These are phyloP conservation scores for Vigna trinervia DNA, from an alignment of 306 rosid genomes.

Conservation along the genomic window DNA sequence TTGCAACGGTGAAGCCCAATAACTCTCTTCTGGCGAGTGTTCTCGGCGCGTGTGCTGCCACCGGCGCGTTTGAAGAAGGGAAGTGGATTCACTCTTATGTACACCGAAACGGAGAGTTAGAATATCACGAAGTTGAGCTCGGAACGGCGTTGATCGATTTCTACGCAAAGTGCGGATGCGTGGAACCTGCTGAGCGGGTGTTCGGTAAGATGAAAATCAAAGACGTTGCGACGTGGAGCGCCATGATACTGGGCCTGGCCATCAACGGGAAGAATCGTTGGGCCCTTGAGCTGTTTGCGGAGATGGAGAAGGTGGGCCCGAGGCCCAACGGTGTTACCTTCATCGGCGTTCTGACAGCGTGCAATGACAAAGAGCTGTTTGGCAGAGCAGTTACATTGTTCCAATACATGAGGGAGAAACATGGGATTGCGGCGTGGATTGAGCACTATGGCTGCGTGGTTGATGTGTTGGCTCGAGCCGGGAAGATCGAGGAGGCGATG, in stretches of 20 bases:
- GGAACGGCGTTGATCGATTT: slow-evolving; percentile 53
- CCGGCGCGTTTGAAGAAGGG: slow-evolving; percentile 55
- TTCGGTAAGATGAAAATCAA: slow-evolving; percentile 38
- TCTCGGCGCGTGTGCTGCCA: slow-evolving; percentile 48
- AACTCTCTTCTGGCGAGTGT: slow-evolving; percentile 44
- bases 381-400: slow-evolving; percentile 42
- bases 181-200: slow-evolving; percentile 33
- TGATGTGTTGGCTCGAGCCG: slow-evolving; percentile 63
- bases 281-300: slow-evolving; percentile 53
- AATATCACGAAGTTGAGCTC: slow-evolving; percentile 42
- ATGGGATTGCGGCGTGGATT: slow-evolving; percentile 54
- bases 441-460: slow-evolving; percentile 70
- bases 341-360: slow-evolving; percentile 64
- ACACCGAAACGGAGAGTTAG: slow-evolving; percentile 35
- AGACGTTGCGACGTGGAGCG: slow-evolving; percentile 58
- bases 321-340: slow-evolving; percentile 61
- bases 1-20: slow-evolving; percentile 27
- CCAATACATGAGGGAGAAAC: slow-evolving; percentile 52
- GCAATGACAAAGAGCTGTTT: slow-evolving; percentile 55
- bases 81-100: slow-evolving; percentile 49
- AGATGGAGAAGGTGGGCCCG: slow-evolving; percentile 66
- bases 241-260: slow-evolving; percentile 55
- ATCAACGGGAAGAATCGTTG: slow-evolving; percentile 47
- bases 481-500: slow-evolving; percentile 51
- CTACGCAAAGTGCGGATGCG: slow-evolving; percentile 46